phyloP scores from a whole-genome alignment of 495 filamentous ascomycete species.

The Annulohypoxylon moriforme region DNA sequence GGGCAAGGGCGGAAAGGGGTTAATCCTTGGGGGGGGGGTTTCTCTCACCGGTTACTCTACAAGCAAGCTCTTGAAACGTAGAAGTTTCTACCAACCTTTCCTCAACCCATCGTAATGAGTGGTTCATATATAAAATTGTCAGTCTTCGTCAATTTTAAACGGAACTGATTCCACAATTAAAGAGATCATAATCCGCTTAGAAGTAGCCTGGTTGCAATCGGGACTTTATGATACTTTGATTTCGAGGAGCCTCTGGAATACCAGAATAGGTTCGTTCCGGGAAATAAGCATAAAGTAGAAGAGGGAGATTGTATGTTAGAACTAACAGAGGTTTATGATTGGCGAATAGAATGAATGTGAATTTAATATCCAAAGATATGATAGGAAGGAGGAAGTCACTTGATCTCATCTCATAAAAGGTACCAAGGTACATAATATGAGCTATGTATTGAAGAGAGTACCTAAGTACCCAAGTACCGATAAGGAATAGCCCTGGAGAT shows the following conservation, averaged over 20 bases:
- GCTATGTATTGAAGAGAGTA: neutral
- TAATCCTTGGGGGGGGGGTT: neutral
- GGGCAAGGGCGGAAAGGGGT: neutral
- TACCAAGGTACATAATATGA: neutral
- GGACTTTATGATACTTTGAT: too few relatives aligned
- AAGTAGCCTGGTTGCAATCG: too few relatives aligned
- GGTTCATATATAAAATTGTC: too few relatives aligned
- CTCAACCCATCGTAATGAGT: too few relatives aligned
- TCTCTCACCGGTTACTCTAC: neutral
- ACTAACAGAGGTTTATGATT: neutral
- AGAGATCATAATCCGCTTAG: too few relatives aligned
- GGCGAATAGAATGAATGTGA: neutral
- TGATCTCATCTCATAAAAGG: neutral
- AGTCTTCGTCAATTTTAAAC: too few relatives aligned
- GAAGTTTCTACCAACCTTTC: neutral
- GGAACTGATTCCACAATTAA: too few relatives aligned
- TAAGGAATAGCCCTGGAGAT: conserved; percentile 1
- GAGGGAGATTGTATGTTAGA: neutral
- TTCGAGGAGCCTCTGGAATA: too few relatives aligned
- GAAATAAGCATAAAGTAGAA: too few relatives aligned
- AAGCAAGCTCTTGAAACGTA: neutral
- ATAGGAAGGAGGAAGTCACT: neutral
- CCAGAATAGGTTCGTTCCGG: too few relatives aligned
- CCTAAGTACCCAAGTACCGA: neutral
- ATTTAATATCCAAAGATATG: neutral